Conservation (phyloP, 164 flowering plant genomes). For the Chimonanthus salicifolius region DNA sequence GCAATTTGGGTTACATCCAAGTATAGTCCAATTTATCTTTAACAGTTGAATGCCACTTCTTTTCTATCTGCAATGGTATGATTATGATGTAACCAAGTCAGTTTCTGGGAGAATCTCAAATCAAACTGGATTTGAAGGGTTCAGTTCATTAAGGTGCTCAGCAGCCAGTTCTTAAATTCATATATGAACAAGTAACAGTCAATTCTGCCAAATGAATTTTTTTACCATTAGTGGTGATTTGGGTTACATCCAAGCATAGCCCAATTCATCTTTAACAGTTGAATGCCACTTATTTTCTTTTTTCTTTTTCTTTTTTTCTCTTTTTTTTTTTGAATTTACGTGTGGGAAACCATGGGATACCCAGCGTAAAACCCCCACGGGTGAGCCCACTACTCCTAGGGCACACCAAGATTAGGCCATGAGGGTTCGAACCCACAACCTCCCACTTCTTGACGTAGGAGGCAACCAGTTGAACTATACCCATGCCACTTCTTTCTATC, state of each 20-base stretch:
- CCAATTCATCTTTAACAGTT: neutral
- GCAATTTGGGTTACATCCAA: neutral
- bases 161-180: slow-evolving; percentile 11
- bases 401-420: too few relatives aligned
- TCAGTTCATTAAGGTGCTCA: slow-evolving; percentile 24
- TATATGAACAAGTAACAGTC: neutral
- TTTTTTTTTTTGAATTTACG: too few relatives aligned
- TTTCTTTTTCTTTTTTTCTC: too few relatives aligned
- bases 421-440: too few relatives aligned
- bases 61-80: neutral
- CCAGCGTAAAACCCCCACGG: too few relatives aligned
- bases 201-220: neutral
- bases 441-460: too few relatives aligned
- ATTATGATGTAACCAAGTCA: neutral
- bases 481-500: neutral
- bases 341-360: too few relatives aligned
- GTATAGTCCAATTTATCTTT: neutral
- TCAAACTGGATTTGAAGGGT: slow-evolving; percentile 22
- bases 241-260: neutral
- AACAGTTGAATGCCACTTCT: neutral
- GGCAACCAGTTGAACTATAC: too few relatives aligned
- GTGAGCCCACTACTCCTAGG: too few relatives aligned
- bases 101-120: slow-evolving; percentile 21
- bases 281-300: neutral
- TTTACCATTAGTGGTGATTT: neutral